These are phyloP conservation scores for Parachaetomium inaequale DNA, from an alignment of 495 filamentous ascomycete species.

Conservation along the genomic window DNA sequence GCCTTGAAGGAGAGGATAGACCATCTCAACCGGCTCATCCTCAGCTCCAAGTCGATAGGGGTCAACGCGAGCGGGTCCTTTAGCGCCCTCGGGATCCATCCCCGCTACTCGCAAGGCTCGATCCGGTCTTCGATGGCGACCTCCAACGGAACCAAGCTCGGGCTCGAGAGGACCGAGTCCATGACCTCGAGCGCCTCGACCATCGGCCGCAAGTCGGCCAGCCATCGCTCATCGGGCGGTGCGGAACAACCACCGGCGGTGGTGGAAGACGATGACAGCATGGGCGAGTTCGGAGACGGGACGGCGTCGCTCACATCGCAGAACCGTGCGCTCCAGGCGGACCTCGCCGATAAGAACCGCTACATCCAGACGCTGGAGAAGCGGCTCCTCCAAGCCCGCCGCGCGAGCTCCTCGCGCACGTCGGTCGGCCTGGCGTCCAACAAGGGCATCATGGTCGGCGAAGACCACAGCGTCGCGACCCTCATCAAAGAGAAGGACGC, in stretches of 20 bases:
- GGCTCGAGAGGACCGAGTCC: slow-evolving; percentile 60
- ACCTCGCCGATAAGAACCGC: slow-evolving; percentile 89
- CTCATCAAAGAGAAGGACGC: slow-evolving; percentile 84
- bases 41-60: slow-evolving; percentile 91
- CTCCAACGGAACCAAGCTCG: slow-evolving; percentile 58
- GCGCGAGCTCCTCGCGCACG: slow-evolving; percentile 82
- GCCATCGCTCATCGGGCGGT: slow-evolving; percentile 44
- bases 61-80: slow-evolving; percentile 75
- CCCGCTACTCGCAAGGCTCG: slow-evolving; percentile 57
- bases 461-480: slow-evolving; percentile 62
- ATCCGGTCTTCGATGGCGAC: slow-evolving; percentile 69
- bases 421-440: slow-evolving; percentile 62
- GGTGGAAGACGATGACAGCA: slow-evolving; percentile 68
- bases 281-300: slow-evolving; percentile 80
- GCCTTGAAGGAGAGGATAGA: slow-evolving; percentile 96
- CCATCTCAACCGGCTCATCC: slow-evolving; percentile 90
- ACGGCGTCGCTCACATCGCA: slow-evolving; percentile 76
- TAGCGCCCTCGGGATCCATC: slow-evolving; percentile 67
- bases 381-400: slow-evolving; percentile 82
- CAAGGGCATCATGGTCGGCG: slow-evolving; percentile 59
- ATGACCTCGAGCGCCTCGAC: slow-evolving; percentile 61
- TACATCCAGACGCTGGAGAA: slow-evolving; percentile 94
- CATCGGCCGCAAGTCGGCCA: slow-evolving; percentile 46
- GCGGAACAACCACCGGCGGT: slow-evolving; percentile 31
- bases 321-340: slow-evolving; percentile 83